Conservation (phyloP, 352 stramenopile species). For the Halophytophthora batemanensis region DNA sequence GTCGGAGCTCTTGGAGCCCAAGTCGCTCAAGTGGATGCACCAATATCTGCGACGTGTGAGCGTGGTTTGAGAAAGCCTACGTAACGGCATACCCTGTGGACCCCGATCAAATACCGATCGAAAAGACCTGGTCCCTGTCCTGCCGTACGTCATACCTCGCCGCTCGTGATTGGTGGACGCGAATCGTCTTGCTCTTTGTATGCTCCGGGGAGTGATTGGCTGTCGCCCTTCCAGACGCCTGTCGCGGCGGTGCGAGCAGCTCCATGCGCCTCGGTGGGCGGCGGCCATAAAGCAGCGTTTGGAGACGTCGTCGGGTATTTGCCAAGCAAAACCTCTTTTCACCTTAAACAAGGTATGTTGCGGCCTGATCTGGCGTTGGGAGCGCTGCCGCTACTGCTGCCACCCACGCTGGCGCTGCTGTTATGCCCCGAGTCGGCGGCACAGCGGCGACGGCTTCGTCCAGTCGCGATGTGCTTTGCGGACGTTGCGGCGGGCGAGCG, state of each 20-base stretch:
- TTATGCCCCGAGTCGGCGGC: no score
- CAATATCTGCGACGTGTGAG: constrained; percentile 22
- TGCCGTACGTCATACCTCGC: background rate
- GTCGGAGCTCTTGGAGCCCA: constrained; percentile 7
- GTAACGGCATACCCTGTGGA: constrained; percentile 5
- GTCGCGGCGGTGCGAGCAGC: background rate
- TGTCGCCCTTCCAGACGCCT: constrained; percentile 52
- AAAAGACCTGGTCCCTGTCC: background rate
- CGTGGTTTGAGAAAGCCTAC: background rate
- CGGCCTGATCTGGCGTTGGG: background rate
- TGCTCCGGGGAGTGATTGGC: constrained; percentile 70
- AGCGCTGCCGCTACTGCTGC: no score
- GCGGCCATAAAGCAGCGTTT: constrained; percentile 22
- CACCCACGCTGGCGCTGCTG: no score
- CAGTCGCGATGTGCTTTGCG: no score
- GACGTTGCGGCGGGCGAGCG: no score
- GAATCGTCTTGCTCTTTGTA: constrained; percentile 49
- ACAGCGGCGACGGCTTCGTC: no score
- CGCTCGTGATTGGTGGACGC: constrained; percentile 38
- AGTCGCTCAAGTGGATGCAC: no score
- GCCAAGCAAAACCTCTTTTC: constrained; percentile 62
- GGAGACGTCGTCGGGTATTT: constrained; percentile 78
- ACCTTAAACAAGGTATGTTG: constrained; percentile 88
- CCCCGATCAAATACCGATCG: constrained; percentile 13
- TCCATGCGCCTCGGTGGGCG: background rate